These are phyloP conservation scores for Bipolaris victoriae DNA, from an alignment of 2,329 filamentous ascomycete genomes.

Conservation along the genomic window DNA sequence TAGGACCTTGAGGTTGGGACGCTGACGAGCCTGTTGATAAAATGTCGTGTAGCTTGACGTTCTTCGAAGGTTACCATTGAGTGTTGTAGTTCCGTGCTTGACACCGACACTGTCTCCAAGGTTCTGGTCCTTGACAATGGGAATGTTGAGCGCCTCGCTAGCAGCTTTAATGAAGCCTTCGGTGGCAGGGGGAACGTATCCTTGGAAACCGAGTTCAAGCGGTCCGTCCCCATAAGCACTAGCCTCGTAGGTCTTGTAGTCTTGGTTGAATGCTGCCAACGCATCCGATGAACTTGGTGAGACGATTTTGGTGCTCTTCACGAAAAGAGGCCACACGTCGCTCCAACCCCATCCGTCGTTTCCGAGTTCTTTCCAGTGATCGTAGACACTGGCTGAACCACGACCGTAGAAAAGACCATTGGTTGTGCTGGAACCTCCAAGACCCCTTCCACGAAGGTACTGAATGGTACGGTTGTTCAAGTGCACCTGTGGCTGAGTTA, in stretches of 20 bases:
- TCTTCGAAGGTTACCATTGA: conserved; percentile 28
- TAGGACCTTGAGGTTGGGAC: conserved; percentile 39
- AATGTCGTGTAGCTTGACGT: conserved; percentile 43
- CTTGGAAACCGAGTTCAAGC: conserved; percentile 39
- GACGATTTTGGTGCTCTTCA: conserved; percentile 40
- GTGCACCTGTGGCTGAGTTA: conserved; percentile 33
- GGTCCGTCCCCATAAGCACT: conserved; percentile 36
- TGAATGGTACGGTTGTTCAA: conserved; percentile 30
- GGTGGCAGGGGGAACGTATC: conserved; percentile 37
- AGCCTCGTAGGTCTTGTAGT: conserved; percentile 38
- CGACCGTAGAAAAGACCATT: conserved; percentile 47
- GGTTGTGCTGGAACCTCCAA: conserved; percentile 44
- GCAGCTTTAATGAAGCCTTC: conserved; percentile 38
- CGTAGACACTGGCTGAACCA: conserved; percentile 44
- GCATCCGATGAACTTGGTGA: conserved; percentile 26
- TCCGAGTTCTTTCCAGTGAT: conserved; percentile 64
- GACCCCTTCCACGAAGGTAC: conserved; percentile 31
- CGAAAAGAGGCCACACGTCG: conserved; percentile 29
- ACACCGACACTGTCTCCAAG: conserved; percentile 37
- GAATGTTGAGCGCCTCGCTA: conserved; percentile 37
- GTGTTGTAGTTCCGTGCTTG: conserved; percentile 40
- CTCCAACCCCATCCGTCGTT: conserved; percentile 62
- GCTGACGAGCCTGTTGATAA: conserved; percentile 35
- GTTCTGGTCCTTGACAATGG: conserved; percentile 45
- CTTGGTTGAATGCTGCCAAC: conserved; percentile 33